Evolutionary conservation across 2,329 filamentous ascomycete genomes (phyloP), one percentile per base, ranked within the genome.

Genomic region (Lecanicillium sp.): DNA sequence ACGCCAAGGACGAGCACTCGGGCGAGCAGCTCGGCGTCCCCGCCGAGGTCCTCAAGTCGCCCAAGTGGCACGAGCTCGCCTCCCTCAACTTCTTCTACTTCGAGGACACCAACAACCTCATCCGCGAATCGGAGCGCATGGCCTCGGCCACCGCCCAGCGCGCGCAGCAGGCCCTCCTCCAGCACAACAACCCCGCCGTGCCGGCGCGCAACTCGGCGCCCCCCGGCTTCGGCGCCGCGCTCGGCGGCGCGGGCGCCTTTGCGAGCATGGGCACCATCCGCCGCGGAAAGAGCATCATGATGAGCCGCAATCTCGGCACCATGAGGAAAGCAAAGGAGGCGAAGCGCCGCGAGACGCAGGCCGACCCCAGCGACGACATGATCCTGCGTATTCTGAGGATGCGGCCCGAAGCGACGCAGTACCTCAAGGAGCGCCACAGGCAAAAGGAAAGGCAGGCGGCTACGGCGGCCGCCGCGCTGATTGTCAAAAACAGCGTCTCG

Each of bases 41-140:
- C 0, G 80, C 88, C 37, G 90, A 96, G 64, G 84, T 96, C 26
- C 78, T 98, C 62, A 95, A 95, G 68, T 95, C 89, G 56, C 88
- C 91, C 62, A 98, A 98, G 77, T 98, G 95, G 74, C 90, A 96
- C 72, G 93, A 98, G 66, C 81, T 98, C 46, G 88, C 93, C 55
- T 91, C 89, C 53, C 79, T 98, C 54, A 95, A 95, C 71, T 98
- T 97, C 76, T 98, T 97, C 75, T 98, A 98, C 72, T 94, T 93
- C 62, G 90, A 97, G 60, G 79, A 86, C 26, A 95, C 90, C 1
- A 87, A 94, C 52, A 90, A 87, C 58, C 78, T 98, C 11, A 89
- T 97, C 58, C 86, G 91, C 43, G 95, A 89, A n/a, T 95, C 89
- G 3, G 93, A 98, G 67, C 81, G 88, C 48, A 98, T 98, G 87